Evolutionary conservation across 805 yeast species (phyloP).

Genomic region (Maudiozyma bulderi): DNA sequence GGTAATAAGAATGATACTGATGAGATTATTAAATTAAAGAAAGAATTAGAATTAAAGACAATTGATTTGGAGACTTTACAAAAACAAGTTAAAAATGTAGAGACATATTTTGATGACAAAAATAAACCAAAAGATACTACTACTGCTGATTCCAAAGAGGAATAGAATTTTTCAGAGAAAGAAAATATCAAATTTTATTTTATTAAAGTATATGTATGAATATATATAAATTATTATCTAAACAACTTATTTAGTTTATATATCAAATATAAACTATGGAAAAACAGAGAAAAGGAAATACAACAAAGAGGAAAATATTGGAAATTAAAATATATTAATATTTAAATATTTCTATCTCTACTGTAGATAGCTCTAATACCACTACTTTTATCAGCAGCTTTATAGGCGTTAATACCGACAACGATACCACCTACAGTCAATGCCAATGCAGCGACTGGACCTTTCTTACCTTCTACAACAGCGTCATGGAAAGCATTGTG

Average conservation of each 20-base stretch:
- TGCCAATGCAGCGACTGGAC: background rate
- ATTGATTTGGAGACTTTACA: conserved; percentile 38
- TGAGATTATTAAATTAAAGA: conserved; percentile 30
- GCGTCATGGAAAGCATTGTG: background rate
- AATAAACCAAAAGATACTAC: conserved; percentile 1
- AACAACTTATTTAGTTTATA: background rate
- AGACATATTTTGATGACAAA: conserved; percentile 37
- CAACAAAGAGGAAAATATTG: too few species aligned
- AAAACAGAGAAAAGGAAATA: too few species aligned
- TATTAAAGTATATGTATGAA: background rate
- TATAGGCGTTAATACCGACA: background rate
- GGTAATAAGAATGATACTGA: conserved; percentile 7
- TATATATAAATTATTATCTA: background rate
- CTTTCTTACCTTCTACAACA: background rate
- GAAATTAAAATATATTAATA: background rate
- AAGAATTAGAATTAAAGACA: conserved; percentile 33
- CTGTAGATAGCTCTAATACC: conserved; percentile 11
- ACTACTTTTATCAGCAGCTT: conserved; percentile 3
- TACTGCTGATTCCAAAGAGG: background rate
- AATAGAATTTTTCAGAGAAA: background rate
- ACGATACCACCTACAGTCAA: conserved; percentile 2
- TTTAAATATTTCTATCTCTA: conserved; percentile 8
- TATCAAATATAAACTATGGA: too few species aligned
- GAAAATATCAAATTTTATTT: background rate
- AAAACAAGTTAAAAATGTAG: conserved; percentile 44